Evolutionary conservation across 768 basidiomycete genomes (phyloP).

Genomic region (Suillus weaverae): DNA sequence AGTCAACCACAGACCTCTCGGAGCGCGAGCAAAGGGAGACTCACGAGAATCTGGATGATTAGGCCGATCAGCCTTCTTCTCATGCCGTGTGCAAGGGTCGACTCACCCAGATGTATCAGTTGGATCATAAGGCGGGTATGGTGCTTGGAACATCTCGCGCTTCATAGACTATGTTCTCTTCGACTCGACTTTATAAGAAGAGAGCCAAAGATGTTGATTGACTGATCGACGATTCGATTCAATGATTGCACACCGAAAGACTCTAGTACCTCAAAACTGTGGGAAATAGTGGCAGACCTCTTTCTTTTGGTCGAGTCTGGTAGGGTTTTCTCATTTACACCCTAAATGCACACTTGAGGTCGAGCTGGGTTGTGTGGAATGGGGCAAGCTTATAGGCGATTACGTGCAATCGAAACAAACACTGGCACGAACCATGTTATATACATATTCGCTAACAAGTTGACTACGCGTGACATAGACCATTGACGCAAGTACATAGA

Average conservation of each 20-base stretch:
- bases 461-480: background rate
- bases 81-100: slow-evolving; percentile 4
- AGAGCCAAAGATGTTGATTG: background rate
- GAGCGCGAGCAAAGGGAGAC: slow-evolving; percentile 21
- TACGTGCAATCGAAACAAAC: background rate
- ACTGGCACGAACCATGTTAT: background rate
- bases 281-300: background rate
- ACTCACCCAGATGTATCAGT: slow-evolving; percentile 63
- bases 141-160: slow-evolving; percentile 43
- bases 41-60: slow-evolving; percentile 59
- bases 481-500: background rate
- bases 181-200: background rate
- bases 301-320: background rate
- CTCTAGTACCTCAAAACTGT: background rate
- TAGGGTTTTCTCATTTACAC: background rate
- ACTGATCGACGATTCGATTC: too few species aligned
- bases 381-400: background rate
- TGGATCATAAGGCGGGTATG: slow-evolving; percentile 74
- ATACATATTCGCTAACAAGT: background rate
- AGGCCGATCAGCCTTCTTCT: slow-evolving; percentile 2
- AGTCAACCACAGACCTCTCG: background rate
- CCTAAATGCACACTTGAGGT: background rate
- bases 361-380: background rate
- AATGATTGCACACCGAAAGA: background rate
- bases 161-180: background rate